phyloP scores from a whole-genome alignment of 768 basidiomycete genomes.

The Podaxis sp. region DNA sequence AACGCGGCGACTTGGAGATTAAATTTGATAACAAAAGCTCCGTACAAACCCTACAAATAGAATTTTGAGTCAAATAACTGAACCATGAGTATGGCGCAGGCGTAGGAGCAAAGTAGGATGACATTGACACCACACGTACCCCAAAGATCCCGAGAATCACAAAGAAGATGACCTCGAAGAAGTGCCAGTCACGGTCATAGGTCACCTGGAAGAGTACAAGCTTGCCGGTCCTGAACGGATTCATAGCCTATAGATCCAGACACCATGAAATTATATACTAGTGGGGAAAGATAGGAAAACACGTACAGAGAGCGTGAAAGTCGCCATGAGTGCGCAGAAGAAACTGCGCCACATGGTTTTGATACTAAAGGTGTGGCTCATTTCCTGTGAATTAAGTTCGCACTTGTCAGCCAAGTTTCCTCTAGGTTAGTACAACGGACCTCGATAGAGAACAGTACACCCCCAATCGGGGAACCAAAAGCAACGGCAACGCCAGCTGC shows the following conservation, averaged over 20 bases:
- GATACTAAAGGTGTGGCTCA: conserved; percentile 96
- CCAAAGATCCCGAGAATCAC: conserved; percentile 95
- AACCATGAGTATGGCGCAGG: background rate
- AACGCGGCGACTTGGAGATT: conserved; percentile 95
- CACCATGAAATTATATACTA: background rate
- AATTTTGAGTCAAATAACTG: conserved; percentile 13
- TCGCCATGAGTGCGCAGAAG: conserved; percentile 95
- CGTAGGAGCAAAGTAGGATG: background rate
- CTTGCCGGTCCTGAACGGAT: conserved; percentile 97
- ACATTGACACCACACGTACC: conserved; percentile 42
- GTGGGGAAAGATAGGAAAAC: background rate
- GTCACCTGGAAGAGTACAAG: conserved; percentile 98
- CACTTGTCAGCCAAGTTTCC: background rate
- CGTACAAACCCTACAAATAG: conserved; percentile 81
- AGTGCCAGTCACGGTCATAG: conserved; percentile 98
- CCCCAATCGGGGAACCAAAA: conserved; percentile 97
- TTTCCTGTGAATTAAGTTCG: conserved; percentile 62
- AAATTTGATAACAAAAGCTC: conserved; percentile 95
- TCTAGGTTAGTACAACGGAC: conserved; percentile 35
- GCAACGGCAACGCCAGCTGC: conserved; percentile 98
- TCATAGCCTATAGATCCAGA: conserved; percentile 74
- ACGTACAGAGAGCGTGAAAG: conserved; percentile 91
- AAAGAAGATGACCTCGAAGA: conserved; percentile 97
- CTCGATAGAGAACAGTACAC: conserved; percentile 97
- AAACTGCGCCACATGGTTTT: conserved; percentile 99